Conservation (phyloP, 805 yeast genomes). For the Teunomyces aglyptinius region DNA sequence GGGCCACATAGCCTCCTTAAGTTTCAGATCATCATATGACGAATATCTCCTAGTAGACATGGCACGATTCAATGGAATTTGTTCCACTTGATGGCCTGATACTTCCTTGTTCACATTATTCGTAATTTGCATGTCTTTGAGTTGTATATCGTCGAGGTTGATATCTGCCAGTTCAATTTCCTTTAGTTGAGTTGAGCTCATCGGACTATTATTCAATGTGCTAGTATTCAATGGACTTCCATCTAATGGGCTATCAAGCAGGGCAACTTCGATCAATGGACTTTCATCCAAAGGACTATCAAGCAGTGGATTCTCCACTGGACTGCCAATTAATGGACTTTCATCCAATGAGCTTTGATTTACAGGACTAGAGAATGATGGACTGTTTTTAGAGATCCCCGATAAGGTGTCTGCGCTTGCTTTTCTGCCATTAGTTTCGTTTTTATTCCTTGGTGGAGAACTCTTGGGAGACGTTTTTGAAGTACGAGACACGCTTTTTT, state of each 20-base stretch:
- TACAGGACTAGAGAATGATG: neutral
- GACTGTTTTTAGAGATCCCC: neutral
- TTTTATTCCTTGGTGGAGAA: neutral
- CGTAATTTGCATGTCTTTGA: neutral
- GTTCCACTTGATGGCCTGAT: neutral
- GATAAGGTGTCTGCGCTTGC: neutral
- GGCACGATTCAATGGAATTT: neutral
- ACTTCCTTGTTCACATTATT: neutral
- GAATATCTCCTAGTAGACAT: neutral
- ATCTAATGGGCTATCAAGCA: neutral
- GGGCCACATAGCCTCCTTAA: conserved; percentile 1
- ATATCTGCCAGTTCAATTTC: neutral
- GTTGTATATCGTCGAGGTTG: neutral
- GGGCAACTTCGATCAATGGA: neutral
- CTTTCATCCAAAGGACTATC: neutral
- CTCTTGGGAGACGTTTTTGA: neutral
- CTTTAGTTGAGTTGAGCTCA: neutral
- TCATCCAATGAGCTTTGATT: neutral
- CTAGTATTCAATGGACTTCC: neutral
- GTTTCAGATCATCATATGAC: neutral
- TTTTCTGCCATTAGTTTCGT: neutral
- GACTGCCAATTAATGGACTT: neutral
- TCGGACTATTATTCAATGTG: neutral
- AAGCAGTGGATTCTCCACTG: neutral
- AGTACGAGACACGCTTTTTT: neutral